Evolutionary conservation across 176 grass and related monocot species (phyloP).

Genomic region (Pontederia paniculata): DNA sequence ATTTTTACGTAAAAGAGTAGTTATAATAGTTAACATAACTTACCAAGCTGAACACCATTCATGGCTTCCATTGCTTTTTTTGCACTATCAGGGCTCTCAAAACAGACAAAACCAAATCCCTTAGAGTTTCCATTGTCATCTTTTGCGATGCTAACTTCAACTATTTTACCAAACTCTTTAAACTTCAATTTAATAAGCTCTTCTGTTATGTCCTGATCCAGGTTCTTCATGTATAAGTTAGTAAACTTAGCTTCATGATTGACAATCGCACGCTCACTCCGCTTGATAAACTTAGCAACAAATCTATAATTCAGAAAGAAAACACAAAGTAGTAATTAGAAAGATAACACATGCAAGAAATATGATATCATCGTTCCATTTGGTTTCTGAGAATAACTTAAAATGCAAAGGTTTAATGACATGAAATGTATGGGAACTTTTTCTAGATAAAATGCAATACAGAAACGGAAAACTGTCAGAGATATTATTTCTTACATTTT

Average conservation of each 20-base stretch:
- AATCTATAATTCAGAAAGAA: slow-evolving; percentile 25
- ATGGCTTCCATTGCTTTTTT: slow-evolving; percentile 56
- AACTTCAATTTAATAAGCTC: slow-evolving; percentile 69
- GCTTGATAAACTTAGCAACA: slow-evolving; percentile 64
- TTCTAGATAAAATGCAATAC: too few species aligned
- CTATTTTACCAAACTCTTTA: slow-evolving; percentile 49
- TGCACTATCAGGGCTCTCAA: slow-evolving; percentile 48
- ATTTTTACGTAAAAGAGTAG: background rate
- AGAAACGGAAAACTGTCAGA: background rate
- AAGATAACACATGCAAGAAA: background rate
- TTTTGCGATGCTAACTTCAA: slow-evolving; percentile 49
- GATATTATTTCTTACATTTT: slow-evolving; percentile 32
- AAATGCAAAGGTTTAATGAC: background rate
- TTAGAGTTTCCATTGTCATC: slow-evolving; percentile 49
- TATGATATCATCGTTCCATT: too few species aligned
- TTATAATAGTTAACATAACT: background rate
- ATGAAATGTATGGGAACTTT: background rate
- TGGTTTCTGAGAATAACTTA: too few species aligned
- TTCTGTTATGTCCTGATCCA: slow-evolving; percentile 67
- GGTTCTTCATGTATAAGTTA: slow-evolving; percentile 87
- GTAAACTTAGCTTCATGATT: slow-evolving; percentile 50
- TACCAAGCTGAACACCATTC: slow-evolving; percentile 73
- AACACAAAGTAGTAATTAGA: background rate
- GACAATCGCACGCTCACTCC: slow-evolving; percentile 30
- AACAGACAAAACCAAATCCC: slow-evolving; percentile 81